Evolutionary conservation across 2,329 filamentous ascomycete species (phyloP).

Genomic region (Trichoderma arundinaceum): DNA sequence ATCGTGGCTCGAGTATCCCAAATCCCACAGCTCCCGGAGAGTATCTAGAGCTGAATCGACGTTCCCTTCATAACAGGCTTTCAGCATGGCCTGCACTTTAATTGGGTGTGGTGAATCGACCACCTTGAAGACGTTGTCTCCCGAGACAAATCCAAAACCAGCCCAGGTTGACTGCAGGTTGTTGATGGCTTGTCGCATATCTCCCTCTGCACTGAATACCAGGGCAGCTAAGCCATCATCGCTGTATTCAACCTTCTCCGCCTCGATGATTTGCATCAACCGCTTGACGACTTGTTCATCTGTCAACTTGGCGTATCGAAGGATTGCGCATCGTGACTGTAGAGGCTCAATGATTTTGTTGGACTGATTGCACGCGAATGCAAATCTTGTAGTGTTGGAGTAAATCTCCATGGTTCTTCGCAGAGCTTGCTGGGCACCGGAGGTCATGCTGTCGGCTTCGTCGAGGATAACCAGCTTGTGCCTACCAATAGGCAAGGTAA

Average conservation of each 20-base stretch:
- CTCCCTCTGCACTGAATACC: slow-evolving; percentile 95
- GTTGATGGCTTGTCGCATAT: slow-evolving; percentile 99
- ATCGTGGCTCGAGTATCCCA: slow-evolving; percentile 98
- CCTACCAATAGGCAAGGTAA: slow-evolving; percentile 85
- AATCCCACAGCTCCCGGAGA: slow-evolving; percentile 87
- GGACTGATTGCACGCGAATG: slow-evolving; percentile 97
- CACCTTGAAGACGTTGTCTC: slow-evolving; percentile 97
- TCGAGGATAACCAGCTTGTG: slow-evolving; percentile 98
- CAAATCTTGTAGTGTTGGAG: slow-evolving; percentile 92
- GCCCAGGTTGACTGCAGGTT: slow-evolving; percentile 93
- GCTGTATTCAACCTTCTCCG: slow-evolving; percentile 86
- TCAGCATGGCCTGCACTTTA: slow-evolving; percentile 98
- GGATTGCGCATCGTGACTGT: slow-evolving; percentile 93
- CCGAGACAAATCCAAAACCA: slow-evolving; percentile 95
- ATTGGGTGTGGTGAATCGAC: slow-evolving; percentile 97
- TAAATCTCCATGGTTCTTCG: slow-evolving; percentile 99
- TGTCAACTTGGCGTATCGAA: slow-evolving; percentile 90
- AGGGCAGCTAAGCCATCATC: slow-evolving; percentile 96
- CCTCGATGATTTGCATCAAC: slow-evolving; percentile 88
- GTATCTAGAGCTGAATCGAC: slow-evolving; percentile 86
- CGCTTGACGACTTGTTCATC: slow-evolving; percentile 92
- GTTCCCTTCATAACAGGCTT: slow-evolving; percentile 91
- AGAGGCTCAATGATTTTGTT: slow-evolving; percentile 99
- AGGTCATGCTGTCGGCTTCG: slow-evolving; percentile 98
- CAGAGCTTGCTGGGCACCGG: slow-evolving; percentile 92